Conservation (phyloP, 1,139 yeast genomes). For the Lodderomyces margitis region DNA sequence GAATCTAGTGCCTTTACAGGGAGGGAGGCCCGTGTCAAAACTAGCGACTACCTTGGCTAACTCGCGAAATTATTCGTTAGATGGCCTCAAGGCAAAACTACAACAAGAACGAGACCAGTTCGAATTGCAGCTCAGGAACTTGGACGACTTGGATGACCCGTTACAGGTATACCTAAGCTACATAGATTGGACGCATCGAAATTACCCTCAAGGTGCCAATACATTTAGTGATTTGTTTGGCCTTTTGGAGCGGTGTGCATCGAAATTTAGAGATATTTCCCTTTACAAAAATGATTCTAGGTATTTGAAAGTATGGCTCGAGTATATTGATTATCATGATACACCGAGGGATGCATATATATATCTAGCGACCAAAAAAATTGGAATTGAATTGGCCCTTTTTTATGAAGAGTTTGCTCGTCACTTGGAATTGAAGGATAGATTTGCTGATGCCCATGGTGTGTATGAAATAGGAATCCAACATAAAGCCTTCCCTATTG, state of each 20-base stretch:
- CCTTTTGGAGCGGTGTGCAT: slow-evolving; percentile 71
- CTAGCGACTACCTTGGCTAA: slow-evolving; percentile 46
- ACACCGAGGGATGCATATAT: slow-evolving; percentile 71
- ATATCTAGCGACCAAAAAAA: slow-evolving; percentile 69
- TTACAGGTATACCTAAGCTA: slow-evolving; percentile 70
- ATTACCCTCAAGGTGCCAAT: slow-evolving; percentile 66
- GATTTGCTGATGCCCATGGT: slow-evolving; percentile 58
- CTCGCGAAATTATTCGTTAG: slow-evolving; percentile 17
- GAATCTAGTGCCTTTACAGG: slow-evolving; percentile 66
- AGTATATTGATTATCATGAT: slow-evolving; percentile 67
- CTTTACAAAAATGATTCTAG: slow-evolving; percentile 81
- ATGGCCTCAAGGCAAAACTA: slow-evolving; percentile 24
- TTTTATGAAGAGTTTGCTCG: slow-evolving; percentile 83
- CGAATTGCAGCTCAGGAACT: slow-evolving; percentile 42
- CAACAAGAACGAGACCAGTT: slow-evolving; percentile 38
- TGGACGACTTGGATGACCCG: slow-evolving; percentile 78
- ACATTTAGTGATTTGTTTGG: slow-evolving; percentile 66
- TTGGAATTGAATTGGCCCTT: slow-evolving; percentile 65
- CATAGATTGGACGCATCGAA: slow-evolving; percentile 66
- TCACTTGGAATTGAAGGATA: slow-evolving; percentile 53
- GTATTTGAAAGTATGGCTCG: slow-evolving; percentile 78
- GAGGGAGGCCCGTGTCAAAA: slow-evolving; percentile 69
- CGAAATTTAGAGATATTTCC: slow-evolving; percentile 59
- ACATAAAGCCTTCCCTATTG: slow-evolving; percentile 61
- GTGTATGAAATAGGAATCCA: slow-evolving; percentile 63